Conservation (phyloP, 148 eudicot species). For the Camellia granthamiana region DNA sequence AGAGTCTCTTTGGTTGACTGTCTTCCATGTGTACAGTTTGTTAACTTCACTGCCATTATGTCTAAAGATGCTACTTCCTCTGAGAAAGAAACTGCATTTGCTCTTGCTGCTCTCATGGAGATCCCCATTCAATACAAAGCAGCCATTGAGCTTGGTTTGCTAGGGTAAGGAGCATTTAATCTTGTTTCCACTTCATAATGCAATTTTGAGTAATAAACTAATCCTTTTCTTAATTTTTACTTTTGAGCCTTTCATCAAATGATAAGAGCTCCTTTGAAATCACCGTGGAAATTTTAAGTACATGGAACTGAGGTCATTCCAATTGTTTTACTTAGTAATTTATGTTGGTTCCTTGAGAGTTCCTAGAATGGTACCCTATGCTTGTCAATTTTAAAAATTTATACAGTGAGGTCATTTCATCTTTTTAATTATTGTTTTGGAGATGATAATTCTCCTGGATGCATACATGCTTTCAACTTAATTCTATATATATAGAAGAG, state of each 20-base stretch:
- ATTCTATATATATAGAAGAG: neutral
- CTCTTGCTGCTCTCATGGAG: constrained; percentile 52
- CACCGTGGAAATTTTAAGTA: neutral
- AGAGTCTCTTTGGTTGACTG: neutral
- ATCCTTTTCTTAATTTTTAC: neutral
- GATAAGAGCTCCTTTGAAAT: neutral
- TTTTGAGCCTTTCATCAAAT: neutral
- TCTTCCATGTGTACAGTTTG: constrained; percentile 30
- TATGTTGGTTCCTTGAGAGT: neutral
- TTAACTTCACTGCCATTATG: constrained; percentile 45
- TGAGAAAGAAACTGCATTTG: constrained; percentile 44
- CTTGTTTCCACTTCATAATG: neutral
- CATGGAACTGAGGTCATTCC: neutral
- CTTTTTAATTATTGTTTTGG: neutral
- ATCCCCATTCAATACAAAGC: constrained; percentile 44
- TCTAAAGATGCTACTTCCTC: constrained; percentile 25
- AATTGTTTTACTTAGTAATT: neutral
- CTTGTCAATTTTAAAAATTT: neutral
- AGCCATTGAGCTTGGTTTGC: constrained; percentile 29
- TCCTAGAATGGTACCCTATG: neutral
- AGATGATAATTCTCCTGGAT: neutral
- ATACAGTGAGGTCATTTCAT: neutral
- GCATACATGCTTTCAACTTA: neutral
- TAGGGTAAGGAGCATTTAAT: constrained; percentile 30
- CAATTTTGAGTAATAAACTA: neutral